Evolutionary conservation across 176 grass and related monocot genomes (phyloP).

Genomic region (Eleusine indica): DNA sequence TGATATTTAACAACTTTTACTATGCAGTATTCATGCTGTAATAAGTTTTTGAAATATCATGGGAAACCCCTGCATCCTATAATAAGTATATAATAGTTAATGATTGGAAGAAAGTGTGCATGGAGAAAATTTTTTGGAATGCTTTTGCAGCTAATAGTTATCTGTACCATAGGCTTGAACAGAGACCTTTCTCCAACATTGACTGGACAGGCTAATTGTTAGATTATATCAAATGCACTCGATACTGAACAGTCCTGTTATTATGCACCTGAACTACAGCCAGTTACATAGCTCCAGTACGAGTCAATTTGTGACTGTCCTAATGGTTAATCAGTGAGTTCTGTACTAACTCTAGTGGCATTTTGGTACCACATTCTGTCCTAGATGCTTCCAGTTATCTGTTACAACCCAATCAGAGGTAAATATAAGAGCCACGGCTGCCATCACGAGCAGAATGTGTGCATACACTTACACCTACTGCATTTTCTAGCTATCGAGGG

Average conservation of each 20-base stretch:
- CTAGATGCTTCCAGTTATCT: neutral
- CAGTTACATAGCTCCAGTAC: neutral
- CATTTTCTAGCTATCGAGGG: neutral
- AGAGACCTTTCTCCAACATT: neutral
- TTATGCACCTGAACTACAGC: neutral
- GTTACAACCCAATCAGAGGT: neutral
- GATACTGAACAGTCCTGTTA: neutral
- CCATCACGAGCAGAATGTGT: neutral
- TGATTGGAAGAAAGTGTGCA: neutral
- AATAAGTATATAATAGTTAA: neutral
- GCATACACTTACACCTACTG: neutral
- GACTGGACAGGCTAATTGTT: neutral
- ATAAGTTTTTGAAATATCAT: neutral
- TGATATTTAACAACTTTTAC: neutral
- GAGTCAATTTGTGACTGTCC: constrained; percentile 10
- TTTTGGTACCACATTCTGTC: neutral
- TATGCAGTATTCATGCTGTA: neutral
- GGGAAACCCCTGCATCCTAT: neutral
- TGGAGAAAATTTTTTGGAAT: neutral
- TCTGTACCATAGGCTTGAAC: neutral
- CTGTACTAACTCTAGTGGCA: neutral
- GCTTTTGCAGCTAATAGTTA: neutral
- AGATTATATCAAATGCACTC: neutral
- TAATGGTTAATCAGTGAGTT: neutral
- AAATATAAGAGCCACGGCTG: neutral